Evolutionary conservation across 306 rosid genomes (phyloP).

Genomic region (Lathyrus oleraceus): DNA sequence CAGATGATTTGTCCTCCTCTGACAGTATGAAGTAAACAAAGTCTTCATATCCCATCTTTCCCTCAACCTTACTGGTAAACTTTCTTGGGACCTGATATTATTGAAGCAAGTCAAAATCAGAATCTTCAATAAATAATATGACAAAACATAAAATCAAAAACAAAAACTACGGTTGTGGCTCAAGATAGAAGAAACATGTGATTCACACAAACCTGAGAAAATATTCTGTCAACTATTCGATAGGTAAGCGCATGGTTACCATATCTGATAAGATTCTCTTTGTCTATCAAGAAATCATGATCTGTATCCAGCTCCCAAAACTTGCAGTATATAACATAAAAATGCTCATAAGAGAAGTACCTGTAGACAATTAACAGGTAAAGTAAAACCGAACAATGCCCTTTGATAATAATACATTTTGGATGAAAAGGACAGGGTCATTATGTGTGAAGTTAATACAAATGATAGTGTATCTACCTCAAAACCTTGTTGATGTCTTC

Average conservation of each 20-base stretch:
- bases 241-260: constrained; percentile 99
- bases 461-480: constrained; percentile 57
- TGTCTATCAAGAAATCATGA: constrained; percentile 97
- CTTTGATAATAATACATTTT: neutral
- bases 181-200: constrained; percentile 29
- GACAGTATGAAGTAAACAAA: constrained; percentile 93
- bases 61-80: constrained; percentile 94
- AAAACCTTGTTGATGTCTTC: constrained; percentile 98
- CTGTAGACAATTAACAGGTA: constrained; percentile 45
- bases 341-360: constrained; percentile 98
- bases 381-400: neutral
- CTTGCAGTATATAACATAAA: constrained; percentile 99
- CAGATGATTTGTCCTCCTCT: constrained; percentile 96
- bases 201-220: constrained; percentile 87
- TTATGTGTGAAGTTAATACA: constrained; percentile 12
- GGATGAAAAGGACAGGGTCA: neutral
- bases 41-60: constrained; percentile 99
- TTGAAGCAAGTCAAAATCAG: constrained; percentile 32
- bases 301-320: constrained; percentile 99
- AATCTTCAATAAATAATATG: constrained; percentile 24
- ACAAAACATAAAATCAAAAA: constrained; percentile 19
- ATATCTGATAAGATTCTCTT: constrained; percentile 98
- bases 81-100: constrained; percentile 78
- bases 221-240: constrained; percentile 97
- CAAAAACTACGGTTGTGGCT: neutral